phyloP scores from a whole-genome alignment of 495 filamentous ascomycete species.

The Glarea lozoyensis region DNA sequence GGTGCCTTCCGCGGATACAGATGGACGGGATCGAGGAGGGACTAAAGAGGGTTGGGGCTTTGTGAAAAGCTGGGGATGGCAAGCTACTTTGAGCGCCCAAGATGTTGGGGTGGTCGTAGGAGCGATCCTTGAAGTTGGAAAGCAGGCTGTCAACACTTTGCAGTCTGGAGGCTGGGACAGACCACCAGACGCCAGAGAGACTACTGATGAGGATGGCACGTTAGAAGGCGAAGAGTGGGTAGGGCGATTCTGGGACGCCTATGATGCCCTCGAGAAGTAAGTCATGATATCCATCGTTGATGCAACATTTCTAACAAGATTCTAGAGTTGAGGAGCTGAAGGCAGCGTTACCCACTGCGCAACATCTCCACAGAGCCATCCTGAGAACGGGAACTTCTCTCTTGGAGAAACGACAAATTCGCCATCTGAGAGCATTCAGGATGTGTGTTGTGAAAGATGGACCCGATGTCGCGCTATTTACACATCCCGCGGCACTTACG shows the following conservation, averaged over 20 bases:
- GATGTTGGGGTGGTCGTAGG: conserved; percentile 88
- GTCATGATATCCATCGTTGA: conserved; percentile 10
- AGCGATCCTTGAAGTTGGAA: conserved; percentile 85
- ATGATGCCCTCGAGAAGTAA: conserved; percentile 76
- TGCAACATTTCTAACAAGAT: conserved; percentile 2
- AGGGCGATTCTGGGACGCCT: conserved; percentile 82
- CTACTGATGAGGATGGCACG: conserved; percentile 34
- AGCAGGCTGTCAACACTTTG: conserved; percentile 27
- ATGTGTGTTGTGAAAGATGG: conserved; percentile 95
- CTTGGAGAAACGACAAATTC: conserved; percentile 88
- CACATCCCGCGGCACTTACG: conserved; percentile 81
- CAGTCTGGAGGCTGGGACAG: conserved; percentile 26
- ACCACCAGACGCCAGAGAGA: conserved; percentile 27
- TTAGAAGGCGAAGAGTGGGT: conserved; percentile 59
- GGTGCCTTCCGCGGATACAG: conserved; percentile 59
- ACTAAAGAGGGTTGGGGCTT: conserved; percentile 90
- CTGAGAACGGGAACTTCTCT: conserved; percentile 86
- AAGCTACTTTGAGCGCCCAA: conserved; percentile 81
- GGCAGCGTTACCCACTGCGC: conserved; percentile 69
- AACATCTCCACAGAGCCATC: conserved; percentile 85
- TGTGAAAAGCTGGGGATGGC: conserved; percentile 96
- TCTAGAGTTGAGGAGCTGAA: conserved; percentile 64
- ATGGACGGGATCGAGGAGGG: conserved; percentile 39
- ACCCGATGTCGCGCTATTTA: conserved; percentile 80
- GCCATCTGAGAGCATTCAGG: conserved; percentile 82